A percentile compares a stretch with the other conserved stretches of the same genome.
phyloP scores from a whole-genome alignment of 768 basidiomycete genomes.

The Tylopilus felleus region DNA sequence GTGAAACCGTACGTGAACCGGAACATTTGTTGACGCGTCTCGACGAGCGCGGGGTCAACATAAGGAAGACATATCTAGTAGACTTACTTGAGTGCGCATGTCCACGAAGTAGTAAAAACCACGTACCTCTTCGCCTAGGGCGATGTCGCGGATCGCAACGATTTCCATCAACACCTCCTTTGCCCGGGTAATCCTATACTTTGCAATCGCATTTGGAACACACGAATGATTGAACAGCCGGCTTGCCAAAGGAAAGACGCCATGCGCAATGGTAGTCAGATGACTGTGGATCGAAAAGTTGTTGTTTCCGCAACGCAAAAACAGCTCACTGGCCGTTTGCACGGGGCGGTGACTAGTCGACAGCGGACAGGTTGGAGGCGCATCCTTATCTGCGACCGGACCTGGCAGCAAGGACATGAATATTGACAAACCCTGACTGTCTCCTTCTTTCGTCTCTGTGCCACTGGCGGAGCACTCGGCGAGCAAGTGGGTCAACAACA shows the following conservation, averaged over 20 bases:
- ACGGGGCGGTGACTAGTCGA: constrained; percentile 27
- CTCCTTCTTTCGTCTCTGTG: constrained; percentile 9
- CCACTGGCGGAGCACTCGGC: constrained; percentile 34
- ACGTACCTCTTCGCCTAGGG: constrained; percentile 60
- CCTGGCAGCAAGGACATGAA: constrained; percentile 48
- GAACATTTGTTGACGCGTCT: constrained; percentile 58
- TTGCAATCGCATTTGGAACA: constrained; percentile 65
- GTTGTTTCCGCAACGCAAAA: constrained; percentile 72
- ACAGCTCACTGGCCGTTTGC: constrained; percentile 32
- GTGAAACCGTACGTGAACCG: constrained; percentile 63
- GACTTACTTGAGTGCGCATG: not conserved
- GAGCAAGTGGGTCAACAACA: constrained; percentile 62
- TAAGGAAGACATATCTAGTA: constrained; percentile 73
- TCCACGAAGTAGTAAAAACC: not conserved
- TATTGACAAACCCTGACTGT: constrained; percentile 28
- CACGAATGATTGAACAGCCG: constrained; percentile 85
- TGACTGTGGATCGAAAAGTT: constrained; percentile 79
- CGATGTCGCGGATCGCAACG: constrained; percentile 57
- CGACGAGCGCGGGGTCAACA: constrained; percentile 69
- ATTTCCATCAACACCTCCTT: constrained; percentile 56
- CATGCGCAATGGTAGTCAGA: constrained; percentile 66
- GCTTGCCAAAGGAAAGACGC: constrained; percentile 73
- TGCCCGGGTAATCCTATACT: constrained; percentile 45
- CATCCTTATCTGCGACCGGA: constrained; percentile 23
- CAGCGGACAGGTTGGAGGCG: constrained; percentile 34